Percentiles rank a stretch among this genome's conserved stretches.
These are phyloP conservation scores for Barbatosphaeria neglecta DNA, from an alignment of 495 filamentous ascomycete species.

Conservation along the genomic window DNA sequence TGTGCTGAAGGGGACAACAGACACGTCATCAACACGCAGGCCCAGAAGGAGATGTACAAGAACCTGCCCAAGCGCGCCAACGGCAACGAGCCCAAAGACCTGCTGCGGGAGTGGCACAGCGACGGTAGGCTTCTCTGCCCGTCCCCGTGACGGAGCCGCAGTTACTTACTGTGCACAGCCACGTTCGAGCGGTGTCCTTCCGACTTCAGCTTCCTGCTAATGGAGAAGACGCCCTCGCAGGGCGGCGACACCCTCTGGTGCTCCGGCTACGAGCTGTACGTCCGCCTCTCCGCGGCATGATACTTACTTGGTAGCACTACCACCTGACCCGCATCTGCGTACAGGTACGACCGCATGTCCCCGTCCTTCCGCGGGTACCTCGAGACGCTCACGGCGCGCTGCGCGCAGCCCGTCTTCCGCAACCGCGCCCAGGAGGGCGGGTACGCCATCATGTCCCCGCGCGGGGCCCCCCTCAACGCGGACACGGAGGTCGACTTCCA, in stretches of 20 bases:
- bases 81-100: constrained; percentile 20
- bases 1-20: no score
- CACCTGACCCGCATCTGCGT: no score
- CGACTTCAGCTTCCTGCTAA: not conserved
- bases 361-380: constrained; percentile 55
- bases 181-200: not conserved
- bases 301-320: no score
- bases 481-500: constrained; percentile 37
- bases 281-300: constrained; percentile 52
- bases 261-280: constrained; percentile 63
- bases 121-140: constrained; percentile 17
- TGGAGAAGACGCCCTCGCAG: not conserved
- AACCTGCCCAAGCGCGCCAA: constrained; percentile 21
- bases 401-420: constrained; percentile 47
- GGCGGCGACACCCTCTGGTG: constrained; percentile 45
- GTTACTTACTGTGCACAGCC: not conserved
- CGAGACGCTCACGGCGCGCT: constrained; percentile 54
- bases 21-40: constrained; percentile 34
- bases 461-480: constrained; percentile 54
- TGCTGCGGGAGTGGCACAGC: constrained; percentile 31
- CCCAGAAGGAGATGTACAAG: constrained; percentile 28
- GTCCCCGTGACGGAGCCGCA: no score
- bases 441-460: constrained; percentile 43
- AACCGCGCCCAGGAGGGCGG: constrained; percentile 37
- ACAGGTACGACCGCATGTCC: constrained; percentile 51